Evolutionary conservation across 1,139 yeast species (phyloP).

Genomic region (Debaryomyces fabryi): DNA sequence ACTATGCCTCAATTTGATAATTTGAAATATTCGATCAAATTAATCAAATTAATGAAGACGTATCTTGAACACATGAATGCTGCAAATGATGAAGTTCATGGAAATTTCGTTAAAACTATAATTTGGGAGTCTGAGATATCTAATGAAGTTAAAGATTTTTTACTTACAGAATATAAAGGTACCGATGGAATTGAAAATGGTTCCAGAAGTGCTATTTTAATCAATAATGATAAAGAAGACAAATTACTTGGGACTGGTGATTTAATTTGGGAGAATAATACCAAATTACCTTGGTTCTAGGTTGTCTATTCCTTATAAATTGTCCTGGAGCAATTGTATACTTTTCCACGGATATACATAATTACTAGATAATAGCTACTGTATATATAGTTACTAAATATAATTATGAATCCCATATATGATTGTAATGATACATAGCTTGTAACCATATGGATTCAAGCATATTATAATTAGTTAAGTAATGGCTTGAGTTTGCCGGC

Average conservation of each 20-base stretch:
- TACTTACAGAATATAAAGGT: constrained; percentile 19
- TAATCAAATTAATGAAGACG: constrained; percentile 29
- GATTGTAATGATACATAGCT: not conserved
- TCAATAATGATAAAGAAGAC: constrained; percentile 29
- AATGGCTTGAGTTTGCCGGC: constrained; percentile 6
- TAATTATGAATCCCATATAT: not conserved
- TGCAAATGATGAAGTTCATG: constrained; percentile 16
- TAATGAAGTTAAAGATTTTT: constrained; percentile 14
- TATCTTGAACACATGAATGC: constrained; percentile 17
- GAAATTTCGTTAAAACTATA: constrained; percentile 24
- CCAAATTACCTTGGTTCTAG: constrained; percentile 49
- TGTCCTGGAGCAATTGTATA: not conserved
- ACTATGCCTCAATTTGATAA: constrained; percentile 25
- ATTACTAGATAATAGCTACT: not conserved
- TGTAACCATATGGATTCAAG: not conserved
- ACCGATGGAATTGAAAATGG: constrained; percentile 33
- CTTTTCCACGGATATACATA: not conserved
- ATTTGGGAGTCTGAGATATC: constrained; percentile 43
- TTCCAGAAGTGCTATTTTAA: constrained; percentile 41
- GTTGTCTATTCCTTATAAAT: not conserved
- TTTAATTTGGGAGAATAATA: constrained; percentile 48
- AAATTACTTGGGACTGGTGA: constrained; percentile 26
- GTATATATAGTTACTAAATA: not conserved
- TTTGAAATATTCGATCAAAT: constrained; percentile 20
- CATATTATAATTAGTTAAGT: not conserved